phyloP scores from a whole-genome alignment of 2,329 filamentous ascomycete species.

The Aspergillus awamori region DNA sequence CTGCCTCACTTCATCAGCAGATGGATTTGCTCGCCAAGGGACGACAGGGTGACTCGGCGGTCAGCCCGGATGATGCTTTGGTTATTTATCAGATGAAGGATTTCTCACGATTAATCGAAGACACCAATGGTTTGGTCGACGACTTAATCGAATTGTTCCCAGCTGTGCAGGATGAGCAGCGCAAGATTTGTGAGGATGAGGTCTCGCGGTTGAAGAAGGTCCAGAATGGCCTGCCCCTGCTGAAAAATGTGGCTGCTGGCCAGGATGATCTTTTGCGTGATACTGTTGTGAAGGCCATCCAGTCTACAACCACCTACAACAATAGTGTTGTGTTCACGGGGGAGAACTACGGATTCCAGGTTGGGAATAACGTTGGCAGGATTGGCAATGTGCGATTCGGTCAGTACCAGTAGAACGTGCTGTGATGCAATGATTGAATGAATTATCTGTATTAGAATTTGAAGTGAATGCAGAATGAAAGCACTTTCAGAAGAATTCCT shows the following conservation, averaged over 20 bases:
- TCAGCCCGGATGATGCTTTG: not conserved
- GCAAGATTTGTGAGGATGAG: slow-evolving; percentile 3
- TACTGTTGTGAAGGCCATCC: slow-evolving; percentile 6
- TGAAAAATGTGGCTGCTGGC: not conserved
- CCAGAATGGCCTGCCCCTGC: not conserved
- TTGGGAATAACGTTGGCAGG: slow-evolving; percentile 8
- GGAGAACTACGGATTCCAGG: slow-evolving; percentile 5
- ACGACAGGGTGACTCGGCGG: not conserved
- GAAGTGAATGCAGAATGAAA: too few relatives aligned
- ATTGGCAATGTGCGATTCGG: slow-evolving; percentile 2
- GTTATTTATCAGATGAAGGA: slow-evolving; percentile 5
- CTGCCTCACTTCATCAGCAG: slow-evolving; percentile 10
- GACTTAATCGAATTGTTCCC: slow-evolving; percentile 8
- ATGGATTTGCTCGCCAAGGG: slow-evolving; percentile 4
- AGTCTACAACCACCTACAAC: slow-evolving; percentile 4
- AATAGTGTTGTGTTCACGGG: slow-evolving; percentile 10
- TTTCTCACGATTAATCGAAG: slow-evolving; percentile 11
- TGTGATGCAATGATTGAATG: too few relatives aligned
- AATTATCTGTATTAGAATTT: too few relatives aligned
- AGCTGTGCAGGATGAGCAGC: not conserved
- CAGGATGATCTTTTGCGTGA: slow-evolving; percentile 6
- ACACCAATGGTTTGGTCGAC: slow-evolving; percentile 4
- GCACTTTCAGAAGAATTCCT: too few relatives aligned
- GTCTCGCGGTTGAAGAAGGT: slow-evolving; percentile 6
- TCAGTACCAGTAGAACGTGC: too few relatives aligned